These are phyloP conservation scores for Stachybotrys echinatus DNA, from an alignment of 2,329 filamentous ascomycete species.

Conservation along the genomic window DNA sequence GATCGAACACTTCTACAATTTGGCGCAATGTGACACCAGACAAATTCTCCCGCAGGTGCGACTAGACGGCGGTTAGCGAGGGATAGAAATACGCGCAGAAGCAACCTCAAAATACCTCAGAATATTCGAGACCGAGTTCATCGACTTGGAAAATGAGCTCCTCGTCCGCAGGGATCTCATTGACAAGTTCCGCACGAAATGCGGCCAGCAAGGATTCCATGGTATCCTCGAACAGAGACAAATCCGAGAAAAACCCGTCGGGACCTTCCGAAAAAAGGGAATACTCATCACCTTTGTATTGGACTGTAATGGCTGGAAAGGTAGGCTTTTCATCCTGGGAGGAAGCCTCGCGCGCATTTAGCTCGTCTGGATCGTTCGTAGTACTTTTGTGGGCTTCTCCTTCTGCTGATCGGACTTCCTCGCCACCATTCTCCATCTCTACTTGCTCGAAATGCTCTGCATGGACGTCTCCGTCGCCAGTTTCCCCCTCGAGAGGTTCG, in stretches of 20 bases:
- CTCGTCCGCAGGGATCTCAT: constrained; percentile 39
- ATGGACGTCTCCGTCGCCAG: no score
- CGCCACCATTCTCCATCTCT: constrained; percentile 3
- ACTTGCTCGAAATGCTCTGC: no score
- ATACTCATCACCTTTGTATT: constrained; percentile 38
- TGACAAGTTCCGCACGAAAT: constrained; percentile 38
- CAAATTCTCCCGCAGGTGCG: constrained; percentile 26
- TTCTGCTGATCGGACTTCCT: neutral
- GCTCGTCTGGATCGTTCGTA: neutral
- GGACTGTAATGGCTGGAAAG: constrained; percentile 33
- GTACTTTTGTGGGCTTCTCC: neutral
- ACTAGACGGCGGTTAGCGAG: constrained; percentile 25
- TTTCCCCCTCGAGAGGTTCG: constrained; percentile 10
- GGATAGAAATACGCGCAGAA: neutral
- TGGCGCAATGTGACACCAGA: constrained; percentile 32
- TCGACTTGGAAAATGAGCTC: constrained; percentile 48
- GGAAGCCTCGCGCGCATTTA: neutral
- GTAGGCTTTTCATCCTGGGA: neutral
- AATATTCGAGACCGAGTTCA: constrained; percentile 47
- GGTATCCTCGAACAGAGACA: constrained; percentile 33
- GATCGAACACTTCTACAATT: constrained; percentile 36
- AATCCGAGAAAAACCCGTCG: constrained; percentile 40
- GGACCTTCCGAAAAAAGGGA: constrained; percentile 30
- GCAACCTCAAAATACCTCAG: constrained; percentile 33
- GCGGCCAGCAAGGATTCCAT: constrained; percentile 38